phyloP scores from a whole-genome alignment of 1,139 yeast species.

The Candida sanyaensis region DNA sequence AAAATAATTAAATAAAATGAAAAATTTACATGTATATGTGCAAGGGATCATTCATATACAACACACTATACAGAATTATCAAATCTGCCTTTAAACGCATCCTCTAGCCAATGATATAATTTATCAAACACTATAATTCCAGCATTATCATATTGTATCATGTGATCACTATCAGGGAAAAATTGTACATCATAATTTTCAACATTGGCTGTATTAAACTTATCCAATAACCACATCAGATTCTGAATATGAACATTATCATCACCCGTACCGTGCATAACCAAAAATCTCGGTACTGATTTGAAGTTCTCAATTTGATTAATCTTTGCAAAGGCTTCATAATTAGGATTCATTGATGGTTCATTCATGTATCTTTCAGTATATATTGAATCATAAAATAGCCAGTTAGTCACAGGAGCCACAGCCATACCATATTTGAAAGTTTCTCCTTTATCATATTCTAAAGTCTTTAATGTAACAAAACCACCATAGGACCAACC shows the following conservation, averaged over 20 bases:
- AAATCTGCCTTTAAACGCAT: slow-evolving; percentile 65
- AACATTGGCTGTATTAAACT: slow-evolving; percentile 58
- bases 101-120: slow-evolving; percentile 64
- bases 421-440: slow-evolving; percentile 79
- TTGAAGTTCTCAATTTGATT: slow-evolving; percentile 51
- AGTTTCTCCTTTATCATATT: slow-evolving; percentile 57
- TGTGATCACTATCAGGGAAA: slow-evolving; percentile 93
- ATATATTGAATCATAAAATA: slow-evolving; percentile 71
- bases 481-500: slow-evolving; percentile 90
- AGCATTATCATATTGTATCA: slow-evolving; percentile 79
- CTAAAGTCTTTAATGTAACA: slow-evolving; percentile 70
- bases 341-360: slow-evolving; percentile 57
- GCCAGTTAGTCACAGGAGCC: slow-evolving; percentile 83
- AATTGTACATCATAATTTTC: slow-evolving; percentile 89
- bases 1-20: neutral
- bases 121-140: slow-evolving; percentile 73
- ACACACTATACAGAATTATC: neutral
- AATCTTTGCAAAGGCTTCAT: slow-evolving; percentile 47
- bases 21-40: neutral
- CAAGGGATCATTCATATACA: neutral
- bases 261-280: slow-evolving; percentile 97
- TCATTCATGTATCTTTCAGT: slow-evolving; percentile 89
- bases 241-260: slow-evolving; percentile 96
- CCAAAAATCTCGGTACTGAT: slow-evolving; percentile 57
- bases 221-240: slow-evolving; percentile 72